phyloP scores from a whole-genome alignment of 75 land plant species.

The Pinus tabuliformis region DNA sequence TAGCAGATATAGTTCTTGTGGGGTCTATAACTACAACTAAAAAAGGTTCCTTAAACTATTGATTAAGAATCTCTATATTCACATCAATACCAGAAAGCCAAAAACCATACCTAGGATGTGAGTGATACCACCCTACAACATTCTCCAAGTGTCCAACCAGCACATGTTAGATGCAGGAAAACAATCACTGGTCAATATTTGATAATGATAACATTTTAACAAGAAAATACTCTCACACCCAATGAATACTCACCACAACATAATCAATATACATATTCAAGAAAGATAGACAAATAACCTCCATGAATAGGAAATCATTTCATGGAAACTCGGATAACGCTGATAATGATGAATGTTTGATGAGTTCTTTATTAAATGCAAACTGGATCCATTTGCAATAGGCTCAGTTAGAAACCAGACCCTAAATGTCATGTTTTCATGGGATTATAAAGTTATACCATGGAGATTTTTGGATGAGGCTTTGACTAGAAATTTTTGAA shows the following conservation, averaged over 20 bases:
- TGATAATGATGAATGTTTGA: not conserved
- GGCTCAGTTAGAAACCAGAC: too few species aligned
- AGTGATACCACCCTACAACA: constrained; percentile 99
- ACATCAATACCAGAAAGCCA: constrained; percentile 99
- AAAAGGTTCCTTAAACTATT: constrained; percentile 92
- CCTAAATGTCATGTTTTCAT: too few species aligned
- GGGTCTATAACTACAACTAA: constrained; percentile 72
- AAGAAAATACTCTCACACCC: not conserved
- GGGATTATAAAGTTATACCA: too few species aligned
- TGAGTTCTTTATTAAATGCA: too few species aligned
- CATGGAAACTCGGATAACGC: not conserved
- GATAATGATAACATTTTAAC: not conserved
- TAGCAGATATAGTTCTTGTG: constrained; percentile 95
- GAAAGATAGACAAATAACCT: not conserved
- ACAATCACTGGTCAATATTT: not conserved
- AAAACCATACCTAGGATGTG: constrained; percentile 99
- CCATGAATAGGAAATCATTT: not conserved
- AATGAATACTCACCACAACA: not conserved
- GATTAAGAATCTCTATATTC: constrained; percentile 90
- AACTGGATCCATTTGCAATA: too few species aligned
- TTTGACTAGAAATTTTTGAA: too few species aligned
- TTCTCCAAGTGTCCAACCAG: constrained; percentile 90
- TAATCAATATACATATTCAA: not conserved
- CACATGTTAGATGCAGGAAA: constrained; percentile 1
- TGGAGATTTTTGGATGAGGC: too few species aligned